These are phyloP conservation scores for Madurella mycetomatis DNA, from an alignment of 2,329 filamentous ascomycete species.

Conservation along the genomic window DNA sequence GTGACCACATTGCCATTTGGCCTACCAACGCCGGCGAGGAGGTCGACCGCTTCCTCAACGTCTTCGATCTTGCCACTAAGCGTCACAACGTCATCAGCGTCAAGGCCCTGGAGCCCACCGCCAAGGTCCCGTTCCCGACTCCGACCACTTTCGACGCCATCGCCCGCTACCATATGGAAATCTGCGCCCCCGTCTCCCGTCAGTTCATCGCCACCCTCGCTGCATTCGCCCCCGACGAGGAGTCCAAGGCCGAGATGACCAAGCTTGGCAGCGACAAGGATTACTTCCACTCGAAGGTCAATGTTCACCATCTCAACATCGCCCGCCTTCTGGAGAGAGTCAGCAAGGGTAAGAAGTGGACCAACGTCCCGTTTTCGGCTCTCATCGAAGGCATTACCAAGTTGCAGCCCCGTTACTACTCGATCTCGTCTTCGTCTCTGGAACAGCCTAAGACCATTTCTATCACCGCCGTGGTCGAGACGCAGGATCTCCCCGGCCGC, in stretches of 20 bases:
- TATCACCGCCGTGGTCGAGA: constrained; percentile 92
- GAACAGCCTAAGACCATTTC: constrained; percentile 94
- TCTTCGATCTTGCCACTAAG: constrained; percentile 72
- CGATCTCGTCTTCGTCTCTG: constrained; percentile 92
- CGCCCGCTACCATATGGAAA: constrained; percentile 93
- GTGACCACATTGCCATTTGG: constrained; percentile 97
- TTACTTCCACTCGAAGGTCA: constrained; percentile 85
- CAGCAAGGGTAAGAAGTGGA: constrained; percentile 71
- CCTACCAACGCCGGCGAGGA: constrained; percentile 91
- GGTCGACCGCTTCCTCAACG: constrained; percentile 81
- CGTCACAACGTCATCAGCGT: constrained; percentile 78
- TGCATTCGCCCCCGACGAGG: constrained; percentile 82
- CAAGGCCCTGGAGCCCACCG: constrained; percentile 88
- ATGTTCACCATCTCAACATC: constrained; percentile 80
- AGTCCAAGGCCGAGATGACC: constrained; percentile 79
- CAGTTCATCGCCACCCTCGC: constrained; percentile 87
- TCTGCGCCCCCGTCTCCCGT: constrained; percentile 90
- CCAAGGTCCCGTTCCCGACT: constrained; percentile 95
- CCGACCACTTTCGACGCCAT: constrained; percentile 95
- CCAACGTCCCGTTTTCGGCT: constrained; percentile 84
- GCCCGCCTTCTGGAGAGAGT: constrained; percentile 74
- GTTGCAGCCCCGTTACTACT: constrained; percentile 97
- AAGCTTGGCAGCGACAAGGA: constrained; percentile 91
- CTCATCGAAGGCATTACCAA: constrained; percentile 92
- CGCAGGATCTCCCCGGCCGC: constrained; percentile 69